phyloP scores from a whole-genome alignment of 768 basidiomycete species.

The Amanita molliuscula region DNA sequence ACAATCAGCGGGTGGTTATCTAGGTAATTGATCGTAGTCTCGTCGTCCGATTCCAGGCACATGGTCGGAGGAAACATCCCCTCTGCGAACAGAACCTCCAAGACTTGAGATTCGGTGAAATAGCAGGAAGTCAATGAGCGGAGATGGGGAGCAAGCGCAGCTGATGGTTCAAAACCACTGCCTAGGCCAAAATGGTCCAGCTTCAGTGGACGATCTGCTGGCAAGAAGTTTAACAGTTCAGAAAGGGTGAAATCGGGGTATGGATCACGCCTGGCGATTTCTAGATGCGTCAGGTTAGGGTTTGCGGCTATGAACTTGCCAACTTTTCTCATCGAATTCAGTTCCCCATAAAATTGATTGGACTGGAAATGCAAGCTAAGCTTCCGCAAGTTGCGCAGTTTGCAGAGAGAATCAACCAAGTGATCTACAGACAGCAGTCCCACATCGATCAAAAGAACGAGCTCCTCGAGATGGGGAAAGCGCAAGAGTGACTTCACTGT shows the following conservation, averaged over 20 bases:
- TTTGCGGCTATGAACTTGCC: constrained; percentile 1
- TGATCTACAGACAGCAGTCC: neutral
- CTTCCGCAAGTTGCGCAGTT: neutral
- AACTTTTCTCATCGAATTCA: neutral
- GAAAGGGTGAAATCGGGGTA: neutral
- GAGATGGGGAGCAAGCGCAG: neutral
- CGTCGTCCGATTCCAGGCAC: neutral
- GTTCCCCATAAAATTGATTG: neutral
- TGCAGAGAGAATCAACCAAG: neutral
- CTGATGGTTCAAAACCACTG: neutral
- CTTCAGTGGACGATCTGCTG: neutral
- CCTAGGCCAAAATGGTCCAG: neutral
- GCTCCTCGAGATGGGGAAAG: neutral
- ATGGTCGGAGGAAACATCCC: neutral
- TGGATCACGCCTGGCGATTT: neutral
- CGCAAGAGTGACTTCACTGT: neutral
- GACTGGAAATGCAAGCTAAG: neutral
- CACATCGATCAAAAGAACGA: neutral
- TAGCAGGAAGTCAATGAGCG: neutral
- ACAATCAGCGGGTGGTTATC: neutral
- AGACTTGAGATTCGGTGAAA: neutral
- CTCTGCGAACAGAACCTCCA: neutral
- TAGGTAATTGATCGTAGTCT: neutral
- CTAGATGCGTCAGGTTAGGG: neutral
- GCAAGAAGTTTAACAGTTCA: neutral